Percentiles rank a stretch among this genome's conserved stretches.
Evolutionary conservation across 352 stramenopile genomes (phyloP).

Genomic region (Phytophthora meadii): DNA sequence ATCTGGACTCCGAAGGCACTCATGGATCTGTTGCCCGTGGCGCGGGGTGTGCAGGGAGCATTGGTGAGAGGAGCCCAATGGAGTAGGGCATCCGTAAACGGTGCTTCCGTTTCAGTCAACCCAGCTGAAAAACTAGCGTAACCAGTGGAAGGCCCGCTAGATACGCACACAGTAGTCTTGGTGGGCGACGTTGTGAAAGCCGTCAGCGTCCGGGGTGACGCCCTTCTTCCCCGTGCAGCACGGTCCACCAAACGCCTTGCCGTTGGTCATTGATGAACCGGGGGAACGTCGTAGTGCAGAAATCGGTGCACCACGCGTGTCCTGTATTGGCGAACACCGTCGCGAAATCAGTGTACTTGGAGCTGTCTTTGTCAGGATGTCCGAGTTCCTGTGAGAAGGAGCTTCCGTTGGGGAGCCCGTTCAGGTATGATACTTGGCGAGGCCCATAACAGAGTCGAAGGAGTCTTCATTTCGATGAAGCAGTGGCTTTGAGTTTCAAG

Average conservation of each 20-base stretch:
- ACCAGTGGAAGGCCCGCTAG: background rate
- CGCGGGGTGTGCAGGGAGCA: too few species aligned
- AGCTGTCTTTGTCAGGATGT: constrained; percentile 37
- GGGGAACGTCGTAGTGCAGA: constrained; percentile 35
- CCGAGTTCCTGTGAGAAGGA: constrained; percentile 47
- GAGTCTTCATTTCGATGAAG: too few species aligned
- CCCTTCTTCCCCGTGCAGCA: constrained; percentile 60
- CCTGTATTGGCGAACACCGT: constrained; percentile 31
- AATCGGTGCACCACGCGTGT: constrained; percentile 29
- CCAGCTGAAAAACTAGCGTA: background rate
- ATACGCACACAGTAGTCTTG: constrained; percentile 30
- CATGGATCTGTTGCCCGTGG: background rate
- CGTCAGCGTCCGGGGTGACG: too few species aligned
- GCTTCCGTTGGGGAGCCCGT: constrained; percentile 51
- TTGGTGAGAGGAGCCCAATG: too few species aligned
- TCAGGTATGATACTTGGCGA: constrained; percentile 34
- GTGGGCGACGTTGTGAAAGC: constrained; percentile 34
- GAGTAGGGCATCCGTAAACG: too few species aligned
- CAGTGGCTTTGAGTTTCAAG: too few species aligned
- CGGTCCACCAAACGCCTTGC: constrained; percentile 56
- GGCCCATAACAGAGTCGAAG: background rate
- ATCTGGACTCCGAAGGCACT: background rate
- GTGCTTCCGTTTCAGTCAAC: background rate
- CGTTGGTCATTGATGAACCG: constrained; percentile 40
- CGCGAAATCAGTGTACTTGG: constrained; percentile 44